Percentiles rank a stretch among this genome's conserved stretches.
phyloP scores from a whole-genome alignment of 2,329 filamentous ascomycete species.

The Allantophomopsis cytisporea region DNA sequence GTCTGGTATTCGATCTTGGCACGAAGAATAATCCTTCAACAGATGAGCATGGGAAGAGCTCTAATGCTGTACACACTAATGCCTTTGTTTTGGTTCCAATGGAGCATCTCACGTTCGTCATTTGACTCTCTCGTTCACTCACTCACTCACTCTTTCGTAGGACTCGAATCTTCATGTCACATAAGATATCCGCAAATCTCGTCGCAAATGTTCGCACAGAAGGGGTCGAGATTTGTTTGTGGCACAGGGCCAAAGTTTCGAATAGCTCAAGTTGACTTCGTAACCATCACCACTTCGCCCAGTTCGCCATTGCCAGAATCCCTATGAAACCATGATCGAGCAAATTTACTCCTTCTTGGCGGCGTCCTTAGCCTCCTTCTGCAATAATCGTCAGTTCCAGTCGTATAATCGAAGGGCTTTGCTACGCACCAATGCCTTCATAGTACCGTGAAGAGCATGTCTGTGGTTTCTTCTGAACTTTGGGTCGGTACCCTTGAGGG shows the following conservation, averaged over 20 bases:
- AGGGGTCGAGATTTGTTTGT: too few species aligned
- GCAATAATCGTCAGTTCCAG: constrained; percentile 21
- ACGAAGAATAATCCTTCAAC: constrained; percentile 35
- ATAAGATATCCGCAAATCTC: too few species aligned
- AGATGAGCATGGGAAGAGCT: constrained; percentile 25
- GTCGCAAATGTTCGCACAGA: too few species aligned
- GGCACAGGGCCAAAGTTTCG: too few species aligned
- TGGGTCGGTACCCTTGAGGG: constrained; percentile 95
- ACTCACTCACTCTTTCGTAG: too few species aligned
- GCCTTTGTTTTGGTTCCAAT: constrained; percentile 13
- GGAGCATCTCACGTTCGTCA: constrained; percentile 1
- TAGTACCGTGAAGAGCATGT: constrained; percentile 98
- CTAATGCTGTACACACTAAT: constrained; percentile 37
- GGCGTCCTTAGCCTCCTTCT: constrained; percentile 98
- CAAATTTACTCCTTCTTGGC: constrained; percentile 73
- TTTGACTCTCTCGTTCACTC: constrained; percentile 2
- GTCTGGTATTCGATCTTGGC: constrained; percentile 27
- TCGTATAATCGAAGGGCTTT: not conserved
- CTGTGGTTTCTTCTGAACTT: constrained; percentile 99
- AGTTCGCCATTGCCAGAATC: too few species aligned
- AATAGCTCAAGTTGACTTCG: too few species aligned
- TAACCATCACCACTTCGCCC: too few species aligned
- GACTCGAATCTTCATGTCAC: too few species aligned
- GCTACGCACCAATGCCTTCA: constrained; percentile 84
- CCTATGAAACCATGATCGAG: too few species aligned